Conservation (phyloP, 352 stramenopile species). For the Globisporangium radiosum region DNA sequence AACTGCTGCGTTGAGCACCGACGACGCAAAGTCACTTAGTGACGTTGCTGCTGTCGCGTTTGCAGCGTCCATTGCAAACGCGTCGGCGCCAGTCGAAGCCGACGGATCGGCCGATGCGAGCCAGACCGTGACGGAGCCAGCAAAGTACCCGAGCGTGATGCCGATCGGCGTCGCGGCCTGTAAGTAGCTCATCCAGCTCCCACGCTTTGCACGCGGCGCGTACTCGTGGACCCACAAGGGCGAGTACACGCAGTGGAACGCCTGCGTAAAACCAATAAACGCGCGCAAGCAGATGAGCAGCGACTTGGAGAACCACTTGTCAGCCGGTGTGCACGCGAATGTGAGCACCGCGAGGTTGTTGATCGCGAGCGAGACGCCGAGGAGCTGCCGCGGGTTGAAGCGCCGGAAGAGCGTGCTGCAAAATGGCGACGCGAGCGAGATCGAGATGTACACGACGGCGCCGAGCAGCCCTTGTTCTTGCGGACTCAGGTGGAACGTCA, state of each 20-base stretch:
- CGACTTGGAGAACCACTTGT: constrained; percentile 60
- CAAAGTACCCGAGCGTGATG: constrained; percentile 76
- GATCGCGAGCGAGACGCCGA: constrained; percentile 60
- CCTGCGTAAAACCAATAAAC: constrained; percentile 71
- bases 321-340: constrained; percentile 61
- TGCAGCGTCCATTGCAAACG: constrained; percentile 3
- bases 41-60: constrained; percentile 10
- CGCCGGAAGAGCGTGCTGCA: constrained; percentile 78
- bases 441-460: constrained; percentile 78
- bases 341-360: constrained; percentile 76
- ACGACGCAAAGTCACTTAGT: constrained; percentile 7
- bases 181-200: constrained; percentile 82
- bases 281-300: constrained; percentile 69
- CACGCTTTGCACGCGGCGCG: constrained; percentile 55
- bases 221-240: constrained; percentile 86
- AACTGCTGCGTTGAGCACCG: constrained; percentile 19
- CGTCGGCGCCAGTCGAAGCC: constrained; percentile 7
- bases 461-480: constrained; percentile 78
- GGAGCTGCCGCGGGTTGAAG: constrained; percentile 57
- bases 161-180: constrained; percentile 67
- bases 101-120: constrained; percentile 17
- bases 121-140: constrained; percentile 71
- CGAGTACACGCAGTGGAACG: constrained; percentile 81
- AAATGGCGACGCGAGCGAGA: constrained; percentile 72
- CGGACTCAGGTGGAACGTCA: constrained; percentile 66